Evolutionary conservation across 306 rosid genomes (phyloP).

Genomic region (Acacia melanoxylon): DNA sequence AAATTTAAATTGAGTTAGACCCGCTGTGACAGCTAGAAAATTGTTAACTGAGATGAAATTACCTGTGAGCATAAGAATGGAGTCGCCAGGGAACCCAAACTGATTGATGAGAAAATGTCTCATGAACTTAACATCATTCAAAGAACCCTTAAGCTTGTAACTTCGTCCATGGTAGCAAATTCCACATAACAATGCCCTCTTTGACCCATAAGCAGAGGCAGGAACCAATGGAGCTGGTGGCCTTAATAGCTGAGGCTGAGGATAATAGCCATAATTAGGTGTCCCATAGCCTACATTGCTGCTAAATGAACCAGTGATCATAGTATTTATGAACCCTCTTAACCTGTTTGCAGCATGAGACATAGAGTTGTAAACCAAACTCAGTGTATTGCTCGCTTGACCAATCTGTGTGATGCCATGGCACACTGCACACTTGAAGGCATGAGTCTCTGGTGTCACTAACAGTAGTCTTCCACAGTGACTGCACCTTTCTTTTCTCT

Average conservation of each 20-base stretch:
- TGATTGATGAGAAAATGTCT: slow-evolving; percentile 49
- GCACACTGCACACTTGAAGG: slow-evolving; percentile 45
- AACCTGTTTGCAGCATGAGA: slow-evolving; percentile 31
- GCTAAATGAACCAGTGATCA: slow-evolving; percentile 27
- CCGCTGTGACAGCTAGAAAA: background rate
- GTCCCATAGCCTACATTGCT: slow-evolving; percentile 25
- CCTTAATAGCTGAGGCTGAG: slow-evolving; percentile 25
- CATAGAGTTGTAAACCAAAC: slow-evolving; percentile 31
- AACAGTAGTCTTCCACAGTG: slow-evolving; percentile 39
- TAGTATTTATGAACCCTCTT: slow-evolving; percentile 34
- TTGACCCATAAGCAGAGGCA: slow-evolving; percentile 37
- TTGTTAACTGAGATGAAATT: background rate
- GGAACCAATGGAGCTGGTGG: slow-evolving; percentile 16
- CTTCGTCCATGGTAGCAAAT: slow-evolving; percentile 44
- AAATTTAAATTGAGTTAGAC: background rate
- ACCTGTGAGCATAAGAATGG: slow-evolving; percentile 66
- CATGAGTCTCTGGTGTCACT: slow-evolving; percentile 37
- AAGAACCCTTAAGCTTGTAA: slow-evolving; percentile 44
- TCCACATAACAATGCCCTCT: slow-evolving; percentile 55
- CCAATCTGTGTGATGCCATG: slow-evolving; percentile 30
- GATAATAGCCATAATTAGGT: background rate
- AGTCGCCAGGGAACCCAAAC: slow-evolving; percentile 47
- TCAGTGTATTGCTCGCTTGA: slow-evolving; percentile 21
- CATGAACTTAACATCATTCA: slow-evolving; percentile 53
- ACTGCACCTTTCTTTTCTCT: slow-evolving; percentile 37